Conservation (phyloP, 2,329 filamentous ascomycete genomes). For the Cladophialophora yegresii region DNA sequence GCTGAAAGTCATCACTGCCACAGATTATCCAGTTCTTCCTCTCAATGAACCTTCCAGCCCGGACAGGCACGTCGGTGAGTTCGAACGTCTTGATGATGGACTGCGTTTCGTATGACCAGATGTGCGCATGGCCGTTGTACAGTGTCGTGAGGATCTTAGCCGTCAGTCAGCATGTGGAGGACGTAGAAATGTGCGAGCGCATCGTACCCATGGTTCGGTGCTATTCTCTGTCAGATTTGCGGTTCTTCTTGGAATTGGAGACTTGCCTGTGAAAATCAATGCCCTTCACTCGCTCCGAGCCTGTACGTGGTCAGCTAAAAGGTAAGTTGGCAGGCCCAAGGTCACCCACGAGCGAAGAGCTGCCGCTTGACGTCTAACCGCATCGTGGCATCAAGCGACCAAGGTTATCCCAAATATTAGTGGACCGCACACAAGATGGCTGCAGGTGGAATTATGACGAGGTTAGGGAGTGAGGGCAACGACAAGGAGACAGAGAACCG, state of each 20-base stretch:
- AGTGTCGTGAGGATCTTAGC: constrained; percentile 76
- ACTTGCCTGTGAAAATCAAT: constrained; percentile 83
- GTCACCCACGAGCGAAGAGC: constrained; percentile 29
- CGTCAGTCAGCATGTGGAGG: constrained; percentile 40
- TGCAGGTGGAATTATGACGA: constrained; percentile 1
- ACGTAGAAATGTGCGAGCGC: constrained; percentile 15
- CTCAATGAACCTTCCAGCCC: constrained; percentile 92
- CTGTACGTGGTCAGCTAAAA: constrained; percentile 73
- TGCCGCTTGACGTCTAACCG: constrained; percentile 37
- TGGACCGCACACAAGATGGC: constrained; percentile 15
- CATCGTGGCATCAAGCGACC: constrained; percentile 26
- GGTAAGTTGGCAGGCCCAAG: background rate
- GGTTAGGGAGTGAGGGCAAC: constrained; percentile 9
- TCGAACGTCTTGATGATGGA: constrained; percentile 99
- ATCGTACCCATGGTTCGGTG: constrained; percentile 84
- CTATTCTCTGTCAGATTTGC: constrained; percentile 23
- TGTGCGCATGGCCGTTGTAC: constrained; percentile 98
- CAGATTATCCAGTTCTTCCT: constrained; percentile 99
- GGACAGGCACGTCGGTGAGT: constrained; percentile 95
- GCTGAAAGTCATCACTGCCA: constrained; percentile 87
- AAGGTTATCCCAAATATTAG: constrained; percentile 8
- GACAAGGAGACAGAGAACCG: background rate
- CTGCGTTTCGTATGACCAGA: constrained; percentile 97
- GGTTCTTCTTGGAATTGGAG: background rate
- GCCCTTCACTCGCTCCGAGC: constrained; percentile 93